phyloP scores from a whole-genome alignment of 2,329 filamentous ascomycete genomes.

The Botryotinia globosa region DNA sequence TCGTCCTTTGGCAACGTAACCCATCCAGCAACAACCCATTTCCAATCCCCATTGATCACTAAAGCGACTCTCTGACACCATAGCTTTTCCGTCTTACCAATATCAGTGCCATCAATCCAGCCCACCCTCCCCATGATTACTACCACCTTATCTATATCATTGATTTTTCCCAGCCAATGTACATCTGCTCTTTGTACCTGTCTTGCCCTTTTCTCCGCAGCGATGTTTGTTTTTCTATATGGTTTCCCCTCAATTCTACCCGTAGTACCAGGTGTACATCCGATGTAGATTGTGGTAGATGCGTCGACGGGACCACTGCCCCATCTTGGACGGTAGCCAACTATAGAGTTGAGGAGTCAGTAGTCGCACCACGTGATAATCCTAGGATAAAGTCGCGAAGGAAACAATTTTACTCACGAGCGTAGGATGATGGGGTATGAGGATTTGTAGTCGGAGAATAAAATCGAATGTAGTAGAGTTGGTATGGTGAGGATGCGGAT shows the following conservation, averaged over 20 bases:
- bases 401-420: background rate
- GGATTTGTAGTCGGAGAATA: background rate
- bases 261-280: background rate
- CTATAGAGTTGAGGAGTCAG: background rate
- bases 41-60: background rate
- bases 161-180: slow-evolving; percentile 2
- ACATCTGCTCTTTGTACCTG: background rate
- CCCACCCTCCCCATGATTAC: background rate
- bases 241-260: background rate
- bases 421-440: background rate
- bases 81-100: background rate
- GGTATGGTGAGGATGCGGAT: background rate
- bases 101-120: background rate
- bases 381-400: too few relatives aligned
- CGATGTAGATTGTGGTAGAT: slow-evolving; percentile 5
- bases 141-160: background rate
- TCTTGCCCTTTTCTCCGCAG: background rate
- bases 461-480: background rate
- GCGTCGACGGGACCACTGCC: background rate
- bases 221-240: background rate
- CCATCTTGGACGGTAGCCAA: background rate
- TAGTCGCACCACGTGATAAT: background rate
- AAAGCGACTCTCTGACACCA: background rate
- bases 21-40: background rate
- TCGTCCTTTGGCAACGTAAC: background rate